A percentile compares a stretch with the other conserved stretches of the same genome.
These are phyloP conservation scores for Pichia phayaonensis DNA, from an alignment of 805 yeast species.

Conservation along the genomic window DNA sequence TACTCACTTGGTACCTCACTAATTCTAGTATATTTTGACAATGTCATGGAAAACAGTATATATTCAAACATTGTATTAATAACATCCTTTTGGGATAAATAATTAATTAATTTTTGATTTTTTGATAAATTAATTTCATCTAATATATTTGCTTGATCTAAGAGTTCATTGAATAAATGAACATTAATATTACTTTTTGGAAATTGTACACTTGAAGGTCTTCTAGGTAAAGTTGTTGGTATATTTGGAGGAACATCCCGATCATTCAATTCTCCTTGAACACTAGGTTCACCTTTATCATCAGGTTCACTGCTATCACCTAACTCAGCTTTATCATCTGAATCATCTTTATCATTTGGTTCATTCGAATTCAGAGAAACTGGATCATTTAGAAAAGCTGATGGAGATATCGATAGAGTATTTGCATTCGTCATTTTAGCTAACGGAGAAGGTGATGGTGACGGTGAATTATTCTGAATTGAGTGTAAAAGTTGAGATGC, in stretches of 20 bases:
- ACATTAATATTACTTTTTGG: conserved; percentile 10
- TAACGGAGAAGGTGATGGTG: conserved; percentile 8
- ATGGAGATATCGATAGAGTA: neutral
- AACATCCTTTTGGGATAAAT: conserved; percentile 27
- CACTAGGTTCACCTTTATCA: no score
- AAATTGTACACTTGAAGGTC: neutral
- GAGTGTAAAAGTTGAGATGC: conserved; percentile 30
- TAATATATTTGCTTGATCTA: conserved; percentile 30
- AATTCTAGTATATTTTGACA: conserved; percentile 10
- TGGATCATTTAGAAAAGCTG: neutral
- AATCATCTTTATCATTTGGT: conserved; percentile 1
- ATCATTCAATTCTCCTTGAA: no score
- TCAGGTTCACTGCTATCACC: no score
- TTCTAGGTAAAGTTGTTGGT: neutral
- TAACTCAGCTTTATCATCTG: no score
- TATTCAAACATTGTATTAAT: conserved; percentile 25
- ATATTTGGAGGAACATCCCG: no score
- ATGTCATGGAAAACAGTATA: conserved; percentile 22
- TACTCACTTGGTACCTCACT: conserved; percentile 6
- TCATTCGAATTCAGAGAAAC: neutral
- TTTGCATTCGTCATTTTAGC: conserved; percentile 3
- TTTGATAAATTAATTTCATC: conserved; percentile 30
- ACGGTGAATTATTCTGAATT: conserved; percentile 22
- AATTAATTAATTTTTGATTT: conserved; percentile 27
- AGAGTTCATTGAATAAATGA: conserved; percentile 25